Evolutionary conservation across 345 rosid species (phyloP).

Genomic region (Salix viminalis): DNA sequence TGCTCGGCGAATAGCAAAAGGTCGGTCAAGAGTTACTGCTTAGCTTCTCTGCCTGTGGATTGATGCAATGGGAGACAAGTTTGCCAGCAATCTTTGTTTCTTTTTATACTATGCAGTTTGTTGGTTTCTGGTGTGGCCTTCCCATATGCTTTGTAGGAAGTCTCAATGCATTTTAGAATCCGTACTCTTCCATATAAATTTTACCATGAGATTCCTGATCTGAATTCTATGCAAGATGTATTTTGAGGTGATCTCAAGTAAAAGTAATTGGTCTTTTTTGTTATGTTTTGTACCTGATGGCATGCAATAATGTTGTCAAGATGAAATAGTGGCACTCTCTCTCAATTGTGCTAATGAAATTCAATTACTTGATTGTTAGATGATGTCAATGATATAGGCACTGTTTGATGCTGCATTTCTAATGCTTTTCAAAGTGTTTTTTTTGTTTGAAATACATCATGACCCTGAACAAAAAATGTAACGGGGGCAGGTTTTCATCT

Average conservation of each 20-base stretch:
- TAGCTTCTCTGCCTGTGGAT: slow-evolving; percentile 17
- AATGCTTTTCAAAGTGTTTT: accelerated
- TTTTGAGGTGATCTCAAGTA: neutral
- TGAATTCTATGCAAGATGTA: neutral
- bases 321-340: too few relatives aligned
- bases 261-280: neutral
- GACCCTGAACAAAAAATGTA: too few relatives aligned
- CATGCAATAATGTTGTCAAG: too few relatives aligned
- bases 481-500: too few relatives aligned
- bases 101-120: neutral
- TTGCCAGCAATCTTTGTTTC: neutral
- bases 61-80: neutral
- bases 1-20: slow-evolving; percentile 94
- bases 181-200: neutral
- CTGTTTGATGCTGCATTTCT: too few relatives aligned
- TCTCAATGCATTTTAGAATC: neutral
- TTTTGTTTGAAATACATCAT: too few relatives aligned
- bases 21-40: slow-evolving; percentile 83
- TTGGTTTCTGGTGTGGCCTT: neutral
- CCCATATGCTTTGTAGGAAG: neutral
- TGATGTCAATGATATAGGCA: too few relatives aligned
- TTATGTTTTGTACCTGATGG: neutral
- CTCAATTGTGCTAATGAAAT: too few relatives aligned
- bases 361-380: too few relatives aligned
- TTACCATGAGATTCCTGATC: neutral